Base-by-base conservation (phyloP, 1,139 yeast genomes). In the Candida smagusa region DNA sequence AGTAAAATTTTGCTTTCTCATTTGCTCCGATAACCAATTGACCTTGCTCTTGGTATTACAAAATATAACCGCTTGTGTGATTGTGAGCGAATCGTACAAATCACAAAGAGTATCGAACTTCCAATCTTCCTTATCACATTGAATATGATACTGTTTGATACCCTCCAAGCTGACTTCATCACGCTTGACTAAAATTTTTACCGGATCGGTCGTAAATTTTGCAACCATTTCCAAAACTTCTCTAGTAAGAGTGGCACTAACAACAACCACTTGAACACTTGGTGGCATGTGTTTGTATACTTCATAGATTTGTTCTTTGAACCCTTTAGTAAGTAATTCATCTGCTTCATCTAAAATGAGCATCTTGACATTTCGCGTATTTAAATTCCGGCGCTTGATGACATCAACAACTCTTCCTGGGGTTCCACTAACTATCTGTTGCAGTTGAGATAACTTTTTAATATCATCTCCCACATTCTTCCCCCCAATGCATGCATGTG, bases 401-500 rank as follows among this genome's bases (percentile, higher is more conserved):
- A 90, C 79, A 63, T 92, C 98, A 28, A 83, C 63, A 4, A 89
- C 95, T 52, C 97, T 74, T 12, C 98, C 98, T 0, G 98, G 98
- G 1, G 98, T 92, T 7, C 97, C 98, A 63, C 95, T 88, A 6
- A 92, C 84, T n/a, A 90, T 80, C 54, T 90, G 96, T 52, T 84
- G 92, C 12, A 95, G 95, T 49, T 76, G 80, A 35, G 75, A 73
- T 35, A 90, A 66, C 46, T 77, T 78, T 55, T 83, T 83, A 34
- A 83, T 65, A 57, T 90, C 97, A 26, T 83, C 87, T 12, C 89
- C 88, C 30, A 87, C 84, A 48, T 80, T 79, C 31, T 86, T 87
- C 21, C 97, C 97, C 33, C 98, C 98, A 40, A 90, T 84, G 60
- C 96, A 86, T 0, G 97, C 96, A 56, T 87, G 92, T 33, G 94